Evolutionary conservation across 2,329 filamentous ascomycete genomes (phyloP).

Genomic region (Biscogniauxia sp.): DNA sequence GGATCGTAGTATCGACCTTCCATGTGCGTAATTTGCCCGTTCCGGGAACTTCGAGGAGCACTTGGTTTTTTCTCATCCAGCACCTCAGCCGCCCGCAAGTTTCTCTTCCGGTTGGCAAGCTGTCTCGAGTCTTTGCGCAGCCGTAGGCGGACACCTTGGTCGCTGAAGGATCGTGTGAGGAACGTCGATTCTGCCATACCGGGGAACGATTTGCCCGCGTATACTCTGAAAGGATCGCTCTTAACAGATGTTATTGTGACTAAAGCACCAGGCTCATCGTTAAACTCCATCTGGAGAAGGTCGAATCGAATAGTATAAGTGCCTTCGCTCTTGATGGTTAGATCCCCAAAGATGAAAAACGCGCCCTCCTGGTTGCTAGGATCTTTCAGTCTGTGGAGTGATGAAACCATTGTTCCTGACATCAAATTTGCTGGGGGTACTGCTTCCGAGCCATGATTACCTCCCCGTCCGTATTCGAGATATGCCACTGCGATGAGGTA

Average conservation of each 20-base stretch:
- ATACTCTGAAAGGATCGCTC: slow-evolving; percentile 63
- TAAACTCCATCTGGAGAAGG: slow-evolving; percentile 65
- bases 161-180: slow-evolving; percentile 77
- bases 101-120: slow-evolving; percentile 47
- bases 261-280: slow-evolving; percentile 17
- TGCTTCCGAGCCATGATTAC: slow-evolving; percentile 38
- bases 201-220: slow-evolving; percentile 67
- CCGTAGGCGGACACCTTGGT: slow-evolving; percentile 80
- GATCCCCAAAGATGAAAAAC: slow-evolving; percentile 88
- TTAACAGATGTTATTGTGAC: slow-evolving; percentile 31
- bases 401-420: slow-evolving; percentile 74
- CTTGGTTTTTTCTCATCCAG: slow-evolving; percentile 19
- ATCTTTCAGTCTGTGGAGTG: slow-evolving; percentile 79
- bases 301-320: slow-evolving; percentile 72
- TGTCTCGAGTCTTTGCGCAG: slow-evolving; percentile 78
- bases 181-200: slow-evolving; percentile 81
- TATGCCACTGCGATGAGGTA: slow-evolving; percentile 33
- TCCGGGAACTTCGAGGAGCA: slow-evolving; percentile 15
- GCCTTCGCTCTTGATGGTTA: slow-evolving; percentile 75
- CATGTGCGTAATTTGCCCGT: slow-evolving; percentile 23
- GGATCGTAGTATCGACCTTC: slow-evolving; percentile 26
- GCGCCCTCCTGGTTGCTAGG: slow-evolving; percentile 73
- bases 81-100: slow-evolving; percentile 26
- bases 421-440: slow-evolving; percentile 49
- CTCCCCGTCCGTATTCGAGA: slow-evolving; percentile 38